phyloP scores from a whole-genome alignment of 2,329 filamentous ascomycete genomes.

The Monosporascus cannonballus region DNA sequence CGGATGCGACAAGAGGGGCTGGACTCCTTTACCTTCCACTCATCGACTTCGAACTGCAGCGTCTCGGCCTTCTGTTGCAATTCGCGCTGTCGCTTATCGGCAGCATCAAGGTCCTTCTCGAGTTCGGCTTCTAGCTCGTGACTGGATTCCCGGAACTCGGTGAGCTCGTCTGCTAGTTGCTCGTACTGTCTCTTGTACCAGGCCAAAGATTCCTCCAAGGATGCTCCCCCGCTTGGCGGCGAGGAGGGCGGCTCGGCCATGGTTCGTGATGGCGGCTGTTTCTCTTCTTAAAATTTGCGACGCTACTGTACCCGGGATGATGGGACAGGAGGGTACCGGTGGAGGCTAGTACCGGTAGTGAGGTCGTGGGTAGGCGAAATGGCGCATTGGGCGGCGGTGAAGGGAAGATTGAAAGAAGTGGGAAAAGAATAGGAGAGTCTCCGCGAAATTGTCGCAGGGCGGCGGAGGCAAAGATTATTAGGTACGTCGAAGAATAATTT shows the following conservation, averaged over 20 bases:
- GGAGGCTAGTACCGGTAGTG: not conserved
- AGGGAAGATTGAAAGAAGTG: not conserved
- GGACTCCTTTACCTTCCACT: constrained; percentile 83
- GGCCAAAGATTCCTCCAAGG: constrained; percentile 67
- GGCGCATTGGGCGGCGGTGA: not conserved
- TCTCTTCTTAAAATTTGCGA: not conserved
- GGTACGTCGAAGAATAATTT: too few species aligned
- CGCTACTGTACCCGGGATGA: not conserved
- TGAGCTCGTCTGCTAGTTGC: constrained; percentile 81
- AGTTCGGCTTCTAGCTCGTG: constrained; percentile 90
- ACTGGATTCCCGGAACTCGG: constrained; percentile 90
- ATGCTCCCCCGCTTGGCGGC: constrained; percentile 49
- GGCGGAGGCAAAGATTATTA: too few species aligned
- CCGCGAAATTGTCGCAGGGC: too few species aligned
- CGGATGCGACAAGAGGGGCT: too few species aligned
- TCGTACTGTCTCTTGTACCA: constrained; percentile 98
- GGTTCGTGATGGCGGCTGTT: constrained; percentile 9
- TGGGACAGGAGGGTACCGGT: not conserved
- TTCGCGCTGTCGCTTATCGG: constrained; percentile 84
- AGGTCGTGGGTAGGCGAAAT: not conserved
- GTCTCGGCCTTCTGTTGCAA: constrained; percentile 83
- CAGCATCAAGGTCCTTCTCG: constrained; percentile 92
- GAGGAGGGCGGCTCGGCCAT: constrained; percentile 60
- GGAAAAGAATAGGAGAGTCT: not conserved
- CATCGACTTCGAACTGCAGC: constrained; percentile 83